A percentile compares a stretch with the other conserved stretches of the same genome.
These are phyloP conservation scores for Cladorrhinum samala DNA, from an alignment of 495 filamentous ascomycete species.

Conservation along the genomic window DNA sequence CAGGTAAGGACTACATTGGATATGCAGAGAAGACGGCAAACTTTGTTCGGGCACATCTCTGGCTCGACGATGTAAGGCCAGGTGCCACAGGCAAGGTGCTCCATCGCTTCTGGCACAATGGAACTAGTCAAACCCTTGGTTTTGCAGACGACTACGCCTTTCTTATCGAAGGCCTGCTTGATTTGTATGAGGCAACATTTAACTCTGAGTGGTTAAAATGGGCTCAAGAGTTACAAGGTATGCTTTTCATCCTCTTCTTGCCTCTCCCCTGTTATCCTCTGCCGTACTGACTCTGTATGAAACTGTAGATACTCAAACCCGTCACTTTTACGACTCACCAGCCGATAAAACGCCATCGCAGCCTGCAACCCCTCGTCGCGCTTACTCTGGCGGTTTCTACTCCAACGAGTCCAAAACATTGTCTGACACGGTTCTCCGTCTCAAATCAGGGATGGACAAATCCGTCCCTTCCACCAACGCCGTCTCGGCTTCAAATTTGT, in stretches of 20 bases:
- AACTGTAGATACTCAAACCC: slow-evolving; percentile 56
- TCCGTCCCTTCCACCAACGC: slow-evolving; percentile 86
- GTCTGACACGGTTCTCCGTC: slow-evolving; percentile 71
- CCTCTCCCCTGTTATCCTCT: slow-evolving; percentile 48
- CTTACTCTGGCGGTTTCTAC: slow-evolving; percentile 69
- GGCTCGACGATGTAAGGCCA: slow-evolving; percentile 46
- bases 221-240: slow-evolving; percentile 78
- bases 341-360: slow-evolving; percentile 11
- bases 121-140: slow-evolving; percentile 59
- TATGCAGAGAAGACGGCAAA: slow-evolving; percentile 62
- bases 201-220: slow-evolving; percentile 73
- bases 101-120: slow-evolving; percentile 72
- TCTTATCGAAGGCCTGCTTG: slow-evolving; percentile 73
- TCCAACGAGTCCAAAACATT: slow-evolving; percentile 61
- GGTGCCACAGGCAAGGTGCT: slow-evolving; percentile 42
- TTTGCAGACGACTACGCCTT: slow-evolving; percentile 97
- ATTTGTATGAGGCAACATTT: slow-evolving; percentile 84
- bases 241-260: slow-evolving; percentile 14
- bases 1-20: slow-evolving; percentile 48
- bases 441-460: slow-evolving; percentile 92
- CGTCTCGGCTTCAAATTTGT: slow-evolving; percentile 73
- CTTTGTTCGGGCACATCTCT: slow-evolving; percentile 78
- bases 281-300: slow-evolving; percentile 47
- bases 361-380: slow-evolving; percentile 34
- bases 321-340: slow-evolving; percentile 57